Conservation (phyloP, 352 stramenopile genomes). For the Thalassiosira hispida region DNA sequence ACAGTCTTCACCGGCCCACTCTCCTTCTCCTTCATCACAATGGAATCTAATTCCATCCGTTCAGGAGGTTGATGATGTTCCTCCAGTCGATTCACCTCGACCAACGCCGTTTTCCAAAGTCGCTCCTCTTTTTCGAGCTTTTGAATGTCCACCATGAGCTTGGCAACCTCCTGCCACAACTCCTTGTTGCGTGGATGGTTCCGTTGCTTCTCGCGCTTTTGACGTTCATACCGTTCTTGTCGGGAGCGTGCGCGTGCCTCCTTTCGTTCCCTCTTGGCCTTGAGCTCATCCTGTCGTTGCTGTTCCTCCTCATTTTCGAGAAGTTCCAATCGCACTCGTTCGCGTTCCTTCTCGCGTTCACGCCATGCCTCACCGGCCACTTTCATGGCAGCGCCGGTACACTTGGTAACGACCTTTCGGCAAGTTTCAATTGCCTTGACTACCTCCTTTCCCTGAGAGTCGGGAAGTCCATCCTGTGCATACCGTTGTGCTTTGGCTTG, state of each 20-base stretch:
- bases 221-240: conserved; percentile 33
- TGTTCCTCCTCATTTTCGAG: conserved; percentile 30
- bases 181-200: conserved; percentile 62
- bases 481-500: conserved; percentile 54
- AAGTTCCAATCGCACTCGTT: conserved; percentile 20
- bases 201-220: conserved; percentile 42
- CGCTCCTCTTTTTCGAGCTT: conserved; percentile 61
- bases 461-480: conserved; percentile 41
- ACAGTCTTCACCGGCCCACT: conserved; percentile 5
- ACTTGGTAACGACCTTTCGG: conserved; percentile 49
- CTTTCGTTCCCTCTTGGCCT: conserved; percentile 41
- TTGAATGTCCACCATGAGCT: conserved; percentile 57
- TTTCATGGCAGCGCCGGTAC: conserved; percentile 31
- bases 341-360: conserved; percentile 32
- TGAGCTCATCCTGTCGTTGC: conserved; percentile 11
- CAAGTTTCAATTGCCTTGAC: conserved; percentile 57
- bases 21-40: not conserved
- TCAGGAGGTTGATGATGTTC: conserved; percentile 42
- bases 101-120: conserved; percentile 47
- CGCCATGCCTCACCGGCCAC: conserved; percentile 39
- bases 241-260: conserved; percentile 34
- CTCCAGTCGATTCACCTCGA: conserved; percentile 45
- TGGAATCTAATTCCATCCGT: conserved; percentile 42
- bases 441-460: conserved; percentile 47
- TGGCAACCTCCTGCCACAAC: conserved; percentile 51